Percentiles rank a stretch among this genome's conserved stretches.
Evolutionary conservation across 768 basidiomycete species (phyloP).

Genomic region (Xerocomellus chrysenteron): DNA sequence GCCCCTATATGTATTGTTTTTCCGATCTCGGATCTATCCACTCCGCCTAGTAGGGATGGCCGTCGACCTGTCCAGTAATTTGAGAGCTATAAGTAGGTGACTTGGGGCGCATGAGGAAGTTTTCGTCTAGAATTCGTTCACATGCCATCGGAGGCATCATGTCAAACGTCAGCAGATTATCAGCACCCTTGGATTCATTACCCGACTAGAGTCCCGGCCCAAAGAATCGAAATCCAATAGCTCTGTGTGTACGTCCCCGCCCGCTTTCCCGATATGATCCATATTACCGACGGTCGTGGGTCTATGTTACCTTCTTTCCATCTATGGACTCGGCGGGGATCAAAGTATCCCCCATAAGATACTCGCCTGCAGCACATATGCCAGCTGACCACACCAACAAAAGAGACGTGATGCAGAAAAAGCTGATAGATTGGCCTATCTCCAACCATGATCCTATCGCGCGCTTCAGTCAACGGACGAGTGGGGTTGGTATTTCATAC

Average conservation of each 20-base stretch:
- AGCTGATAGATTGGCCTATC: constrained; percentile 85
- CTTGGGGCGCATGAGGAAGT: not conserved
- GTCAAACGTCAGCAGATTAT: not conserved
- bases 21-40: not conserved
- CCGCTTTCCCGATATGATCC: not conserved
- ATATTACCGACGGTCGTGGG: constrained; percentile 24
- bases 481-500: constrained; percentile 33
- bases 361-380: constrained; percentile 71
- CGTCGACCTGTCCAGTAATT: not conserved
- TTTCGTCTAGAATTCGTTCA: constrained; percentile 1
- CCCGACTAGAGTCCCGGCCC: not conserved
- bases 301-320: constrained; percentile 23
- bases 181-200: not conserved
- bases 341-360: constrained; percentile 51
- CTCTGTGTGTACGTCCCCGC: constrained; percentile 1
- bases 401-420: constrained; percentile 82
- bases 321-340: constrained; percentile 16
- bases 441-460: constrained; percentile 78
- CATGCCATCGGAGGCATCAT: constrained; percentile 3
- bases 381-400: constrained; percentile 78
- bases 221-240: not conserved
- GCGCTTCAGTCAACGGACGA: constrained; percentile 3
- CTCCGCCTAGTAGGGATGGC: not conserved
- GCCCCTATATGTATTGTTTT: not conserved
- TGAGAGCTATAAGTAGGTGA: not conserved